A percentile compares a stretch with the other conserved stretches of the same genome.
Conservation (phyloP, 2,329 filamentous ascomycete species). For the Zalaria obscura region DNA sequence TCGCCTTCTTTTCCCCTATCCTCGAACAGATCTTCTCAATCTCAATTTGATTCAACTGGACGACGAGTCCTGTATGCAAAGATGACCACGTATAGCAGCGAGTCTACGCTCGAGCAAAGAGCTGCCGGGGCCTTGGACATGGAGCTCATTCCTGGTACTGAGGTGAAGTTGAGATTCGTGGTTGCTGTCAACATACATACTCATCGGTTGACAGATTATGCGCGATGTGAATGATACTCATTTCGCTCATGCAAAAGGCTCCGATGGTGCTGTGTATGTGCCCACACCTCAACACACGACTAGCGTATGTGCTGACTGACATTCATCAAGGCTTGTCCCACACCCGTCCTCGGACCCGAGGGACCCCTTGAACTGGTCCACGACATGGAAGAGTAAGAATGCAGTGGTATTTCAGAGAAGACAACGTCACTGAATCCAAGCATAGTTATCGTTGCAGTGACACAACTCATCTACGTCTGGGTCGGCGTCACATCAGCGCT, state of each 20-base stretch:
- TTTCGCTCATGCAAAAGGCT: slow-evolving; percentile 13
- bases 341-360: slow-evolving; percentile 11
- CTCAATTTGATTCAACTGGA: no score
- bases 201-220: slow-evolving; percentile 10
- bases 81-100: no score
- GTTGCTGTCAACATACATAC: background rate
- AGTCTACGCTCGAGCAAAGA: background rate
- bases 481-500: slow-evolving; percentile 28
- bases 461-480: slow-evolving; percentile 27
- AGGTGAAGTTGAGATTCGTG: slow-evolving; percentile 6
- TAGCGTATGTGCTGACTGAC: background rate
- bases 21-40: no score
- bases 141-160: slow-evolving; percentile 16
- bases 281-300: background rate
- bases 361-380: slow-evolving; percentile 16
- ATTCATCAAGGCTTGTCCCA: slow-evolving; percentile 11
- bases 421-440: background rate
- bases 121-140: slow-evolving; percentile 4
- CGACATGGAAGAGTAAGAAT: slow-evolving; percentile 10
- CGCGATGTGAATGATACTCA: slow-evolving; percentile 13
- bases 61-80: no score
- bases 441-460: slow-evolving; percentile 20
- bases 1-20: no score
- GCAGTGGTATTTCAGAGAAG: background rate
- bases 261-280: slow-evolving; percentile 13